Conservation (phyloP, 371 early-diverging fungal genomes). For the Mucor piriformis region DNA sequence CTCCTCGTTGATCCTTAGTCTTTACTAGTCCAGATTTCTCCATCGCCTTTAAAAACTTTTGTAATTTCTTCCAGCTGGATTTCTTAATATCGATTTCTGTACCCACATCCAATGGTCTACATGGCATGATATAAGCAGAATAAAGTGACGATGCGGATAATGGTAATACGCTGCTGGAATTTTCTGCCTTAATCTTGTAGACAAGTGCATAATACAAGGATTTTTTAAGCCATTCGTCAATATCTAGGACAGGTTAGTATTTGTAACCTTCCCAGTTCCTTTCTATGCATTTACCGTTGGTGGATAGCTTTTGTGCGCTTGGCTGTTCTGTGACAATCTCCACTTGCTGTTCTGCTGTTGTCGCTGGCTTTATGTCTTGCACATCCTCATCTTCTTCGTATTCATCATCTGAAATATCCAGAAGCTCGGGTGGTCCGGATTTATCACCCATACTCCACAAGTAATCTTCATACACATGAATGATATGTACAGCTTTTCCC, state of each 20-base stretch:
- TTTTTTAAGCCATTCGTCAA: constrained; percentile 61
- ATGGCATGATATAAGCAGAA: constrained; percentile 65
- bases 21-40: constrained; percentile 71
- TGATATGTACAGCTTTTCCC: constrained; percentile 73
- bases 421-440: constrained; percentile 52
- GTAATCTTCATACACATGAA: constrained; percentile 68
- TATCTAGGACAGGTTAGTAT: constrained; percentile 36
- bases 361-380: background rate
- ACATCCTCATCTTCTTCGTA: constrained; percentile 35
- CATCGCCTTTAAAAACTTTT: constrained; percentile 72
- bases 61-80: constrained; percentile 74
- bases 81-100: constrained; percentile 70
- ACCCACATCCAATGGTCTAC: constrained; percentile 56
- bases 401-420: constrained; percentile 30
- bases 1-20: constrained; percentile 72
- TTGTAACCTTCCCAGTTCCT: background rate
- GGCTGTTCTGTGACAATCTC: background rate
- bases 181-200: constrained; percentile 60
- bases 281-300: constrained; percentile 14
- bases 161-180: constrained; percentile 54
- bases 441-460: constrained; percentile 74
- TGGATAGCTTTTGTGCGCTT: constrained; percentile 3
- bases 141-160: constrained; percentile 68
- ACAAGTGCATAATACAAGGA: constrained; percentile 66
- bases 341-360: background rate